phyloP scores from a whole-genome alignment of 305 asterid species.

The Rubia peregrina region DNA sequence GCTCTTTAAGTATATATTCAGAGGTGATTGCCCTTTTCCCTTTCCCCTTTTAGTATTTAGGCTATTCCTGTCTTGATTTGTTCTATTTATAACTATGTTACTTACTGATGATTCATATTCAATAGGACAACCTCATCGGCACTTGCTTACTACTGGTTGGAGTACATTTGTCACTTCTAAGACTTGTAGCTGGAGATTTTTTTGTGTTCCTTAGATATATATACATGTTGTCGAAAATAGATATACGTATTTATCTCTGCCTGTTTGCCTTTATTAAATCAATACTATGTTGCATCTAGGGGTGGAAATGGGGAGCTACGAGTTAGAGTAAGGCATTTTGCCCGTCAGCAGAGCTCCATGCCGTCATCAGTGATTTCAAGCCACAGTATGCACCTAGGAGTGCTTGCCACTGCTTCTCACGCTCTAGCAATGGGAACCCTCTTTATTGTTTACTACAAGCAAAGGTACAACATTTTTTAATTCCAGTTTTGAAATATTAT shows the following conservation, averaged over 20 bases:
- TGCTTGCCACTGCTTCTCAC: slow-evolving; percentile 96
- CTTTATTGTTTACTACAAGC: slow-evolving; percentile 89
- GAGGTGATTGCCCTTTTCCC: slow-evolving; percentile 42
- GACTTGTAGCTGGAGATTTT: slow-evolving; percentile 89
- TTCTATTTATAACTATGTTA: not conserved
- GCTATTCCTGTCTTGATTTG: not conserved
- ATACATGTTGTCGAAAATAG: not conserved
- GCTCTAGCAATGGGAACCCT: slow-evolving; percentile 61
- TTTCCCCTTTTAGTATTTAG: not conserved
- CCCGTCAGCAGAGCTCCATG: slow-evolving; percentile 74
- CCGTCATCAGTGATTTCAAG: slow-evolving; percentile 94
- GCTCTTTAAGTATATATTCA: slow-evolving; percentile 91
- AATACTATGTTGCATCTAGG: slow-evolving; percentile 29
- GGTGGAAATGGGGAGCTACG: slow-evolving; percentile 76
- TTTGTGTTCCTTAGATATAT: slow-evolving; percentile 82
- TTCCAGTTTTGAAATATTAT: not conserved
- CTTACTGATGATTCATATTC: not conserved
- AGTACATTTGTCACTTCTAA: slow-evolving; percentile 89
- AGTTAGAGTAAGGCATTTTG: slow-evolving; percentile 73
- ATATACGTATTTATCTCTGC: not conserved
- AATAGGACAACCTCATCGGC: slow-evolving; percentile 96
- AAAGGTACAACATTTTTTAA: slow-evolving; percentile 43
- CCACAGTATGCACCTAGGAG: slow-evolving; percentile 97
- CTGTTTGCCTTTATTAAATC: not conserved
- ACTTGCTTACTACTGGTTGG: slow-evolving; percentile 98